A percentile compares a stretch with the other conserved stretches of the same genome.
Evolutionary conservation across 257 asterid genomes (phyloP).

Genomic region (Forsythia suspensa): DNA sequence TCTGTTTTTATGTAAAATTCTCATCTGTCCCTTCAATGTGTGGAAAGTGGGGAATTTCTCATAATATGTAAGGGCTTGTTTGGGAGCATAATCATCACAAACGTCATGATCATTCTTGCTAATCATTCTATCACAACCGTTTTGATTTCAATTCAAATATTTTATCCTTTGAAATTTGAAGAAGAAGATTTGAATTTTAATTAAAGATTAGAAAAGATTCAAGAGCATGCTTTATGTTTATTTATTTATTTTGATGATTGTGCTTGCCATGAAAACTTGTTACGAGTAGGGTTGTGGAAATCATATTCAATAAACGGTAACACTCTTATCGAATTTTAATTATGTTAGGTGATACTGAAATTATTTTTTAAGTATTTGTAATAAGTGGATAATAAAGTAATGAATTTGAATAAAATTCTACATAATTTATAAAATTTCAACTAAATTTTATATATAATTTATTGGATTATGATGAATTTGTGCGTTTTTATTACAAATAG

Average conservation of each 20-base stretch:
- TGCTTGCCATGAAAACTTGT: neutral
- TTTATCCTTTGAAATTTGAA: neutral
- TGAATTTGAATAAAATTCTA: too few species aligned
- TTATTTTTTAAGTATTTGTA: too few species aligned
- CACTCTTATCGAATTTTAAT: too few species aligned
- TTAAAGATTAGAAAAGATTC: neutral
- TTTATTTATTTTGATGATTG: neutral
- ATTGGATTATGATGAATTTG: too few species aligned
- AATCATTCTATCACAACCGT: neutral
- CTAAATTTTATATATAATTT: too few species aligned
- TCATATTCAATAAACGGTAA: too few species aligned
- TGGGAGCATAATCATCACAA: conserved; percentile 35
- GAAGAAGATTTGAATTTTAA: neutral
- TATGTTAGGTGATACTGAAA: too few species aligned
- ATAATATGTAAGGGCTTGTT: conserved; percentile 22
- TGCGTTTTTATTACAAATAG: too few species aligned
- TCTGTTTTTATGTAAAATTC: neutral
- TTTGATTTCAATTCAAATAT: conserved; percentile 8
- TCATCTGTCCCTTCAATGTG: conserved; percentile 14
- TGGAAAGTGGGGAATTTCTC: conserved; percentile 11
- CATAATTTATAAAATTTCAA: too few species aligned
- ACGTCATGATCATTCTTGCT: conserved; percentile 16
- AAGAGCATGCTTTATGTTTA: neutral
- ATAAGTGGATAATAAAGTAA: too few species aligned
- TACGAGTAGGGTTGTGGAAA: neutral